Percentiles rank a stretch among this genome's conserved stretches.
phyloP scores from a whole-genome alignment of 106 monocot genomes.

The Allium fistulosum region DNA sequence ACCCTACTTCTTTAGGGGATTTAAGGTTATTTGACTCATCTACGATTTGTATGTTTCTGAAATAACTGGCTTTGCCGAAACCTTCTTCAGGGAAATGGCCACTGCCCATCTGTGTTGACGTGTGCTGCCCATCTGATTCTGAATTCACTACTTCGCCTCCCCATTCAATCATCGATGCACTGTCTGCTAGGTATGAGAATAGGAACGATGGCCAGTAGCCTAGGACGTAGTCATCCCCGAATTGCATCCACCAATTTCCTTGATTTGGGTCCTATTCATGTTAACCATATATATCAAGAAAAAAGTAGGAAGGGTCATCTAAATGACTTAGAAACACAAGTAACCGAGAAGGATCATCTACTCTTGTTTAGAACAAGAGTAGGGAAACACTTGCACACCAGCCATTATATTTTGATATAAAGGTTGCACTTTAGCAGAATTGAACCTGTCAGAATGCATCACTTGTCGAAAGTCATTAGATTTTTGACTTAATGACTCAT shows the following conservation, averaged over 20 bases:
- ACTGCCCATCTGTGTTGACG: constrained; percentile 56
- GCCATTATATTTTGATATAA: too few species aligned
- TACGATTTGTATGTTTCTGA: constrained; percentile 48
- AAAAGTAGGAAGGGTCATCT: too few species aligned
- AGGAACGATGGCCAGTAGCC: constrained; percentile 56
- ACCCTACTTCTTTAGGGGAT: constrained; percentile 24
- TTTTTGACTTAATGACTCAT: too few species aligned
- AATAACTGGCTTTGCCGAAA: constrained; percentile 51
- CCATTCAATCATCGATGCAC: constrained; percentile 53
- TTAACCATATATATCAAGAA: too few species aligned
- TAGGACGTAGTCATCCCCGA: constrained; percentile 36
- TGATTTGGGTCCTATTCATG: constrained; percentile 34
- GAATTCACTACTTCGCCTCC: constrained; percentile 60
- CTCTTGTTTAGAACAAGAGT: too few species aligned
- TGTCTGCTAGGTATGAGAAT: constrained; percentile 37
- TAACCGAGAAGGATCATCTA: too few species aligned
- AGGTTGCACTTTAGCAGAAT: too few species aligned
- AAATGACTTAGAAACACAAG: too few species aligned
- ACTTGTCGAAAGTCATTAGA: too few species aligned
- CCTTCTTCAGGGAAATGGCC: constrained; percentile 54
- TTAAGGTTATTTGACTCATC: constrained; percentile 46
- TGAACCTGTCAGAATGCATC: too few species aligned
- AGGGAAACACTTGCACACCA: too few species aligned
- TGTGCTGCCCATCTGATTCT: constrained; percentile 37
- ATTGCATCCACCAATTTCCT: constrained; percentile 61